Evolutionary conservation across 2,329 filamentous ascomycete genomes (phyloP), one percentile per base, ranked within the genome.

Genomic region (Pseudophaeomoniella oleicola): DNA sequence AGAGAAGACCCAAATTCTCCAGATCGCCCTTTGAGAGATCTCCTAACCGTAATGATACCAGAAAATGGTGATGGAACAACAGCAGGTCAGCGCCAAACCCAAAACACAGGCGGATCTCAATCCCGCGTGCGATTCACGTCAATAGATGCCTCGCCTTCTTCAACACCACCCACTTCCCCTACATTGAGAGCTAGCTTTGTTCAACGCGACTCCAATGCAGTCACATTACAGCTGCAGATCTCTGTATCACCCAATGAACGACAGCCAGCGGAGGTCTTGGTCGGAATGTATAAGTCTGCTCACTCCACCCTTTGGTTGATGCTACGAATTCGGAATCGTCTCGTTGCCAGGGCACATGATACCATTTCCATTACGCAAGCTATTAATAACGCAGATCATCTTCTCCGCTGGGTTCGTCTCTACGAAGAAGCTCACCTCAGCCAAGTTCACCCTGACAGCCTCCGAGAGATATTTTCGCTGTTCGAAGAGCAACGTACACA

Each of bases 221-320:
- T 62, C 33, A 62, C 59, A 3, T 62, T 62, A 59, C 58, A 63
- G 35, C 42, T 63, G 29, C 58, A 62, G 35, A 44, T 63, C 5
- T 38, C 60, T 32, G 41, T 42, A 35, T 31, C 34, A 11, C 16
- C 30, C 12, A 12, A 11, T 10, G 12, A 30, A 30, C 9, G 10
- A 16, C 13, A 13, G 11, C 32, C 14, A 34, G n/a, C 6, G 9
- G 4, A 19, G 19, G 32, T 9, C 19, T 13, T 17, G 14, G 12
- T 9, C 18, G 14, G 17, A 16, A 17, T 15, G 32, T 16, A 18
- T 19, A 17, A 12, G n/a, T 13, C n/a, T 12, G 32, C 14, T 17
- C n/a, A 13, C n/a, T 19, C 14, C 16, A 16, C 10, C 16, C n/a
- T 15, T 19, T 5, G 4, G 14, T 13, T 18, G 11, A n/a, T 10